Conservation (phyloP, 768 basidiomycete genomes). For the Trametes sanguinea region DNA sequence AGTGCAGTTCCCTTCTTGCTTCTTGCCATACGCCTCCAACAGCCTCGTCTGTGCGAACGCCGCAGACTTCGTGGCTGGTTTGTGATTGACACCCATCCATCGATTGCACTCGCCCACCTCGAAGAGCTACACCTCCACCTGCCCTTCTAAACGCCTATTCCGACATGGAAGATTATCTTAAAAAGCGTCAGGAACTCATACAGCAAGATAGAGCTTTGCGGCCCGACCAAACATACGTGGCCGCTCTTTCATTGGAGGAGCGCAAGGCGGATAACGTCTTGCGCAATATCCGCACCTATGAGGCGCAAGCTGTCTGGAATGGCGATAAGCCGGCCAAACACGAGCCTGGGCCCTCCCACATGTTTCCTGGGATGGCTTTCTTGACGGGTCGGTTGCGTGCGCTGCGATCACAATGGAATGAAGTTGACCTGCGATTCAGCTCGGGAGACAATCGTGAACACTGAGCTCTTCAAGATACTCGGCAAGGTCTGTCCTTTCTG, state of each 20-base stretch:
- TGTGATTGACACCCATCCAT: background rate
- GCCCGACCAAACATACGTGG: conserved; percentile 22
- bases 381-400: conserved; percentile 52
- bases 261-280: conserved; percentile 62
- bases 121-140: too few species aligned
- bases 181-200: background rate
- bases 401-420: background rate
- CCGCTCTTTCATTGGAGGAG: conserved; percentile 26
- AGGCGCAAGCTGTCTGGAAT: conserved; percentile 62
- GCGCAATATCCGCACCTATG: conserved; percentile 53
- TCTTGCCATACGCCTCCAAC: background rate
- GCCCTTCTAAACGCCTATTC: too few species aligned
- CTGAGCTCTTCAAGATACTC: conserved; percentile 61
- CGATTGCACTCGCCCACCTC: background rate
- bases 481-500: conserved; percentile 45
- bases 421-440: conserved; percentile 6
- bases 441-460: conserved; percentile 49
- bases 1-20: background rate
- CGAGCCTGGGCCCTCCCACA: conserved; percentile 49
- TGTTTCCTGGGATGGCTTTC: conserved; percentile 81
- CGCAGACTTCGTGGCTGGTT: too few species aligned
- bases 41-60: too few species aligned
- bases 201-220: conserved; percentile 31
- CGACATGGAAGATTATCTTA: conserved; percentile 28
- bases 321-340: conserved; percentile 38